Evolutionary conservation across 208 protist genomes (phyloP).

Genomic region (Leishmania turanica): DNA sequence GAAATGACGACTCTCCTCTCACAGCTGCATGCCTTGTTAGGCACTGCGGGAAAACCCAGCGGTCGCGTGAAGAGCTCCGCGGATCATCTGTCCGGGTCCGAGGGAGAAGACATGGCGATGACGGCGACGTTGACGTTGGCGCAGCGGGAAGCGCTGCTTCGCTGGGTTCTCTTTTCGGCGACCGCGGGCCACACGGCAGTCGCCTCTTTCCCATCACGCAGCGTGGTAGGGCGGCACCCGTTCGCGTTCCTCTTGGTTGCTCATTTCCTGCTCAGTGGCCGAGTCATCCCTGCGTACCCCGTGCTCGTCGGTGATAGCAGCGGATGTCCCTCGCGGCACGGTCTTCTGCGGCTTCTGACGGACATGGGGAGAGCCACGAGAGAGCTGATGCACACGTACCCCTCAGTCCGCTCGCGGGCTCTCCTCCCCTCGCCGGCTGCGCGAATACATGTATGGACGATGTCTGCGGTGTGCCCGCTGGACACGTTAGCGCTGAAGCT

Average conservation of each 20-base stretch:
- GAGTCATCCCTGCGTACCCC: constrained; percentile 18
- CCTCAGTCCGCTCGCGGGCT: constrained; percentile 13
- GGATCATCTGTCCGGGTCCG: not conserved
- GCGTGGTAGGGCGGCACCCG: constrained; percentile 9
- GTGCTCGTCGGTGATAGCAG: not conserved
- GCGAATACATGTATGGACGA: not conserved
- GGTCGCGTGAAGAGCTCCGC: not conserved
- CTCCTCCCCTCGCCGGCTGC: not conserved
- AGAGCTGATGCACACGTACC: constrained; percentile 32
- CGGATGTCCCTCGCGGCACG: not conserved
- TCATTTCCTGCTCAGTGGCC: constrained; percentile 13
- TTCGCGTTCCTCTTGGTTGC: constrained; percentile 30
- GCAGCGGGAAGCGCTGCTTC: constrained; percentile 27
- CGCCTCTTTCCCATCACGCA: not conserved
- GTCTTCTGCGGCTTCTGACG: constrained; percentile 4
- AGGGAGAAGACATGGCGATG: not conserved
- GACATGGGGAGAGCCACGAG: constrained; percentile 15
- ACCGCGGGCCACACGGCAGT: not conserved
- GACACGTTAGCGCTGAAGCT: constrained; percentile 19
- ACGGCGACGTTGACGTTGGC: not conserved
- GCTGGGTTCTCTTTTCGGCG: constrained; percentile 20
- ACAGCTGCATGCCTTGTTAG: constrained; percentile 4
- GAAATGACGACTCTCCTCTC: constrained; percentile 1
- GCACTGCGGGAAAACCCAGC: not conserved
- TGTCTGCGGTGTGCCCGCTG: constrained; percentile 15